These are phyloP conservation scores for Trametes hirsuta DNA, from an alignment of 1,284 basidiomycete species.

Conservation along the genomic window DNA sequence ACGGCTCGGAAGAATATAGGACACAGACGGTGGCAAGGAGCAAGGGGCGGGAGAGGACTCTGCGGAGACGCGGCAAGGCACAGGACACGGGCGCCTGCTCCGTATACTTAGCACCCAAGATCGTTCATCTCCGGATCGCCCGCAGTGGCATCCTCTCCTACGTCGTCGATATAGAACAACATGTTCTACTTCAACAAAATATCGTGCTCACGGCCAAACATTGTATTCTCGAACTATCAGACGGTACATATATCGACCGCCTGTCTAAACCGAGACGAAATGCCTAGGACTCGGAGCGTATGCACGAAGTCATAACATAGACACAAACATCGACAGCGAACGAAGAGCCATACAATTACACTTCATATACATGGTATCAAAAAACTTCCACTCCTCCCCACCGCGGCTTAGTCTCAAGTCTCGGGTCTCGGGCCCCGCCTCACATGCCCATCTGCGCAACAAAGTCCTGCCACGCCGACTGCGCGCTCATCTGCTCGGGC, in stretches of 20 bases:
- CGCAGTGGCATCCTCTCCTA: neutral
- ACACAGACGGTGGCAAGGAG: neutral
- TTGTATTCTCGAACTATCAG: no score
- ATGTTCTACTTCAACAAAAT: no score
- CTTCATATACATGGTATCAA: conserved; percentile 8
- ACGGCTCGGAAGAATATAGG: neutral
- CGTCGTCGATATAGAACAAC: neutral
- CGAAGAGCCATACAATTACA: conserved; percentile 9
- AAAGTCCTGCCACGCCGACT: conserved; percentile 43
- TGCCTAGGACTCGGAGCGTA: no score
- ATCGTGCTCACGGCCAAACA: no score
- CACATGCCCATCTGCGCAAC: conserved; percentile 41
- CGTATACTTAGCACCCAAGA: neutral
- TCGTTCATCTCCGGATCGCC: neutral
- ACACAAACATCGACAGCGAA: neutral
- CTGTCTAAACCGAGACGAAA: no score
- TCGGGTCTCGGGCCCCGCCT: neutral
- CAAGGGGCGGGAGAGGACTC: neutral
- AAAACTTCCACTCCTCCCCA: conserved; percentile 13
- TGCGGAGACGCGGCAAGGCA: neutral
- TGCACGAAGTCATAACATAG: neutral
- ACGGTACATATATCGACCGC: no score
- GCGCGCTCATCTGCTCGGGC: conserved; percentile 35
- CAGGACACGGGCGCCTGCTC: neutral
- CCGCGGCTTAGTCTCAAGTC: neutral